Percentiles rank a stretch among this genome's conserved stretches.
Conservation (phyloP, 257 asterid genomes). For the Jasminum sambac region DNA sequence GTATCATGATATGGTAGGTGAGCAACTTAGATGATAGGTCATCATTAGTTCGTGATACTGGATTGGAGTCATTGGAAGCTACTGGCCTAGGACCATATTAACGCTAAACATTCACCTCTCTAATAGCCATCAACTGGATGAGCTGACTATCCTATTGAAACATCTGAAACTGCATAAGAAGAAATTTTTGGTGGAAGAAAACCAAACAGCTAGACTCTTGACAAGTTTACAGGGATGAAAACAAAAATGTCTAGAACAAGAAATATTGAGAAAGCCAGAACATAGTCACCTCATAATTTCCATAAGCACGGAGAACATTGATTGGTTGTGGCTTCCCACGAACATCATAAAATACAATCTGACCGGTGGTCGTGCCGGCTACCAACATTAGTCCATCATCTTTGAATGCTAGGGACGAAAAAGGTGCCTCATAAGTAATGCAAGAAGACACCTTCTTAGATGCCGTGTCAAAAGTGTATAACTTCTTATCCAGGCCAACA, state of each 20-base stretch:
- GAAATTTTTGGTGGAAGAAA: not conserved
- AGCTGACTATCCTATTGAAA: not conserved
- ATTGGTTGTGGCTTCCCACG: constrained; percentile 97
- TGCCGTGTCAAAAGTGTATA: constrained; percentile 83
- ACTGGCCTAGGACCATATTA: not conserved
- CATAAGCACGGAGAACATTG: constrained; percentile 89
- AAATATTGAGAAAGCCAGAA: constrained; percentile 9
- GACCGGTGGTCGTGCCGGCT: constrained; percentile 95
- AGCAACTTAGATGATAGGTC: not conserved
- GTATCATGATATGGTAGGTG: not conserved
- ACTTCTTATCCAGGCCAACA: constrained; percentile 96
- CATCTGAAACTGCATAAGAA: not conserved
- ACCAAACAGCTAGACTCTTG: not conserved
- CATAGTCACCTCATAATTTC: constrained; percentile 69
- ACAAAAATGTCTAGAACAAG: constrained; percentile 19
- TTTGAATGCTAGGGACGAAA: constrained; percentile 83
- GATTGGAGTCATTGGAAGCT: not conserved
- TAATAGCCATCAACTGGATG: not conserved
- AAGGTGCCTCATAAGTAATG: constrained; percentile 92
- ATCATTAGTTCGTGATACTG: not conserved
- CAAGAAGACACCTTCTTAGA: constrained; percentile 80
- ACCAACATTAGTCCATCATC: constrained; percentile 94
- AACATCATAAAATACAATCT: constrained; percentile 80
- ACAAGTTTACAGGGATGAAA: not conserved
- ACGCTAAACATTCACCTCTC: not conserved